phyloP scores from a whole-genome alignment of 495 filamentous ascomycete genomes.

The Neurospora sp. region DNA sequence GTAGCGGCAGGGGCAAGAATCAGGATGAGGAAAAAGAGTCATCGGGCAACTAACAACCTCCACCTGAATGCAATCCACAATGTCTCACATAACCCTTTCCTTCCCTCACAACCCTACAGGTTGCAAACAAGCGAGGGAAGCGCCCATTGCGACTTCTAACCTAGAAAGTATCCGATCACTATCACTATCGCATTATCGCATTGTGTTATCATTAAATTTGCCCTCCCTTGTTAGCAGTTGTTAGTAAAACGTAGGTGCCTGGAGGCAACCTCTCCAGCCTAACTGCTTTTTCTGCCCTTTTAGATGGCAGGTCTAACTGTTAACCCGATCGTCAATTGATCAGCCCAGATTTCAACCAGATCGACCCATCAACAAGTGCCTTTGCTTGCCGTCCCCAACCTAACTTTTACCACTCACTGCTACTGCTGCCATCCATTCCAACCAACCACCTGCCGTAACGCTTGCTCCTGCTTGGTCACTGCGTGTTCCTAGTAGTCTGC shows the following conservation, averaged over 20 bases:
- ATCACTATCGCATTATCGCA: not conserved
- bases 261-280: not conserved
- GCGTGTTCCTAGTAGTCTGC: not conserved
- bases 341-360: constrained; percentile 24
- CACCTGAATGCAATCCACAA: not conserved
- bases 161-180: not conserved
- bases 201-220: not conserved
- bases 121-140: not conserved
- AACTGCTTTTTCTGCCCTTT: not conserved
- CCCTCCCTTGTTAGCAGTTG: not conserved
- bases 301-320: constrained; percentile 3
- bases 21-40: not conserved
- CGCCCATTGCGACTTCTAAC: not conserved
- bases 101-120: not conserved
- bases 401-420: not conserved
- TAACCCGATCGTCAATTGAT: constrained; percentile 12
- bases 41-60: not conserved
- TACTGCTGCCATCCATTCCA: not conserved
- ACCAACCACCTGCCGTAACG: not conserved
- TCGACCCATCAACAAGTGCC: constrained; percentile 18
- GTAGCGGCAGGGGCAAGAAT: not conserved
- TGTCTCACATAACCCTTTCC: not conserved
- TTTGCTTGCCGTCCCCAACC: not conserved
- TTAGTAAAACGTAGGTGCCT: not conserved
- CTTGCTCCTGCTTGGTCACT: not conserved